A percentile compares a stretch with the other conserved stretches of the same genome.
These are phyloP conservation scores for Boletus coccyginus DNA, from an alignment of 768 basidiomycete species.

Conservation along the genomic window DNA sequence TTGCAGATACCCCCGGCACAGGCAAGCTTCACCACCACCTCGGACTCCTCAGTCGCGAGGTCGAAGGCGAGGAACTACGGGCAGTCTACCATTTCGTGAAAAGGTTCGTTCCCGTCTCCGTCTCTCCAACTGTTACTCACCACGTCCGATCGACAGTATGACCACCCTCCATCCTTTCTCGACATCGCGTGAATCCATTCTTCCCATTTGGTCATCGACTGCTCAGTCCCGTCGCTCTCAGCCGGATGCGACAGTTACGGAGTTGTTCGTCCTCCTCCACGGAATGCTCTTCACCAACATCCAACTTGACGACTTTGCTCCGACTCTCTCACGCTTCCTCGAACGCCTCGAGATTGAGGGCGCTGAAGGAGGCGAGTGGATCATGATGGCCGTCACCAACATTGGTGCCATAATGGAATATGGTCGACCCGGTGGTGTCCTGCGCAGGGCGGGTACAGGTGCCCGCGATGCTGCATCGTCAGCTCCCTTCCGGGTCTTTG, in stretches of 20 bases:
- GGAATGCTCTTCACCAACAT: constrained; percentile 98
- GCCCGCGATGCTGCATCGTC: constrained; percentile 36
- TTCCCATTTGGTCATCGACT: constrained; percentile 81
- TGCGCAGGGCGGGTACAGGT: constrained; percentile 57
- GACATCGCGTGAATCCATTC: constrained; percentile 85
- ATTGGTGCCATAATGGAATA: constrained; percentile 84
- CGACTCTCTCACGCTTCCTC: constrained; percentile 78
- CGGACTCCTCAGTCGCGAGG: constrained; percentile 82
- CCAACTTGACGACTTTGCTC: constrained; percentile 86
- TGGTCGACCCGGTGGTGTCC: constrained; percentile 67
- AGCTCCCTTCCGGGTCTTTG: constrained; percentile 46
- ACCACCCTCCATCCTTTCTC: constrained; percentile 86
- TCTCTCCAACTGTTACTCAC: constrained; percentile 3
- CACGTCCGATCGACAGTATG: constrained; percentile 52
- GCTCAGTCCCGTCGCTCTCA: constrained; percentile 61
- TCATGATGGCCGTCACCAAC: constrained; percentile 92
- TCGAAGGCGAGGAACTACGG: constrained; percentile 75
- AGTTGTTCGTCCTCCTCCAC: constrained; percentile 89
- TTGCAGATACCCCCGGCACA: constrained; percentile 88
- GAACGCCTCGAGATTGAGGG: constrained; percentile 84
- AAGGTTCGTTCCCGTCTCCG: constrained; percentile 53
- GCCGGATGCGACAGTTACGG: constrained; percentile 70
- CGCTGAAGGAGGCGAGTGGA: constrained; percentile 86
- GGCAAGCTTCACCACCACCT: constrained; percentile 95
- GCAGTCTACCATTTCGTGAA: constrained; percentile 93